A percentile compares a stretch with the other conserved stretches of the same genome.
phyloP scores from a whole-genome alignment of 139 green algal species.

The Chlamydomonas schloesseri region DNA sequence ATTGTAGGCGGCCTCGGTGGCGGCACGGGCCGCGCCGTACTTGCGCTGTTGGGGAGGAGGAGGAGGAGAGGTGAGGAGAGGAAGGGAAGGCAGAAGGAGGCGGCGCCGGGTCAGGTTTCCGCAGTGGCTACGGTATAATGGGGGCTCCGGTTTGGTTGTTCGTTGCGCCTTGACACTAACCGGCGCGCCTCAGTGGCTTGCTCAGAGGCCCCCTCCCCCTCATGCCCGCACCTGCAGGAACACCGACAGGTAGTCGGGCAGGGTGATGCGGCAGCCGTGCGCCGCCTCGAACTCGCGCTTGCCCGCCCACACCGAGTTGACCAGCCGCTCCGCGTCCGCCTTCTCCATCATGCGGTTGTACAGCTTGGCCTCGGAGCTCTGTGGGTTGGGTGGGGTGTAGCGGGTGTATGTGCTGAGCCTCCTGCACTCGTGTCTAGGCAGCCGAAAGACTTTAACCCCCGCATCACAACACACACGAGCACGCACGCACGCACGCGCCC shows the following conservation, averaged over 20 bases:
- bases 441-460: too few species aligned
- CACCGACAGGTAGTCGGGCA: constrained; percentile 40
- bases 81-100: too few species aligned
- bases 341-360: constrained; percentile 48
- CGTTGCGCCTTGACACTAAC: too few species aligned
- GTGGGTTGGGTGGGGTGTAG: background rate
- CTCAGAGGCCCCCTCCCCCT: too few species aligned
- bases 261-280: constrained; percentile 20
- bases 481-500: too few species aligned
- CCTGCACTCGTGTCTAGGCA: too few species aligned
- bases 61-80: too few species aligned
- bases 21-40: constrained; percentile 18
- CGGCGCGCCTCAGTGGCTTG: background rate
- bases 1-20: constrained; percentile 60
- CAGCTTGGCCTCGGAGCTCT: background rate
- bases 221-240: constrained; percentile 2
- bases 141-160: too few species aligned
- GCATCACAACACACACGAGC: too few species aligned
- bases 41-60: constrained; percentile 26
- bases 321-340: constrained; percentile 42
- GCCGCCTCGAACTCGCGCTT: constrained; percentile 47
- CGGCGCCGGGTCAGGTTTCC: too few species aligned
- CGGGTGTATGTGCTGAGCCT: too few species aligned
- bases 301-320: constrained; percentile 37
- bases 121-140: too few species aligned